Evolutionary conservation across 2,329 filamentous ascomycete genomes (phyloP).

Genomic region (Dothistroma septosporum): DNA sequence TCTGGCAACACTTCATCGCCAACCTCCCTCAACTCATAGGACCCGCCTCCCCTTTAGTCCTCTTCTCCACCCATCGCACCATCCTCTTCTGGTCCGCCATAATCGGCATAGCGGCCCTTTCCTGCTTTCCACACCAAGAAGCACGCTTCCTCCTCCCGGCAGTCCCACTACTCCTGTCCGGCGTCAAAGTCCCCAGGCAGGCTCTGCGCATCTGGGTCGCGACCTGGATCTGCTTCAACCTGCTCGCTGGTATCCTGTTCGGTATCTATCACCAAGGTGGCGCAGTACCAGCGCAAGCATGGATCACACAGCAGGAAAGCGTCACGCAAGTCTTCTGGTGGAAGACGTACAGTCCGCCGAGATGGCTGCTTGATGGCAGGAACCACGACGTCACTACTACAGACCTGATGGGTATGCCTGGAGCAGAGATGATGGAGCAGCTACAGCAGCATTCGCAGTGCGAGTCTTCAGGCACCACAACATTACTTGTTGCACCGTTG

Average conservation of each 20-base stretch:
- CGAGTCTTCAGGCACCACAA: slow-evolving; percentile 49
- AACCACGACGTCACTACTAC: slow-evolving; percentile 66
- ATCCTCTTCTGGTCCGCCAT: slow-evolving; percentile 68
- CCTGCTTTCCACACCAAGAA: slow-evolving; percentile 74
- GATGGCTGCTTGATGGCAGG: slow-evolving; percentile 74
- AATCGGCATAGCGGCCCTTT: slow-evolving; percentile 66
- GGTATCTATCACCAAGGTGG: slow-evolving; percentile 79
- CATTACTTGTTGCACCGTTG: slow-evolving; percentile 63
- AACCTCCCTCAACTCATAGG: slow-evolving; percentile 53
- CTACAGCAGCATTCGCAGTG: slow-evolving; percentile 60
- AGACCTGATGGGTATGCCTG: slow-evolving; percentile 70
- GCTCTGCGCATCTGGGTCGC: slow-evolving; percentile 18
- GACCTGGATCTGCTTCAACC: slow-evolving; percentile 66
- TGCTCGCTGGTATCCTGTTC: slow-evolving; percentile 66
- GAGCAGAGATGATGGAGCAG: slow-evolving; percentile 56
- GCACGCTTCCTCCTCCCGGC: slow-evolving; percentile 73
- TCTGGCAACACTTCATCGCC: slow-evolving; percentile 49
- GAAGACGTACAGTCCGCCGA: slow-evolving; percentile 80
- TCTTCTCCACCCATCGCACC: slow-evolving; percentile 51
- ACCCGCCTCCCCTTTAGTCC: slow-evolving; percentile 46
- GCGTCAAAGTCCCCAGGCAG: slow-evolving; percentile 61
- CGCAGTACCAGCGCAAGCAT: slow-evolving; percentile 69
- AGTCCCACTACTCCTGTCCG: slow-evolving; percentile 71
- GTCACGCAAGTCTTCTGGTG: slow-evolving; percentile 72
- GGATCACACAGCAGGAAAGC: slow-evolving; percentile 64